These are phyloP conservation scores for Pythium grandisporangium DNA, from an alignment of 352 stramenopile genomes.

Conservation along the genomic window DNA sequence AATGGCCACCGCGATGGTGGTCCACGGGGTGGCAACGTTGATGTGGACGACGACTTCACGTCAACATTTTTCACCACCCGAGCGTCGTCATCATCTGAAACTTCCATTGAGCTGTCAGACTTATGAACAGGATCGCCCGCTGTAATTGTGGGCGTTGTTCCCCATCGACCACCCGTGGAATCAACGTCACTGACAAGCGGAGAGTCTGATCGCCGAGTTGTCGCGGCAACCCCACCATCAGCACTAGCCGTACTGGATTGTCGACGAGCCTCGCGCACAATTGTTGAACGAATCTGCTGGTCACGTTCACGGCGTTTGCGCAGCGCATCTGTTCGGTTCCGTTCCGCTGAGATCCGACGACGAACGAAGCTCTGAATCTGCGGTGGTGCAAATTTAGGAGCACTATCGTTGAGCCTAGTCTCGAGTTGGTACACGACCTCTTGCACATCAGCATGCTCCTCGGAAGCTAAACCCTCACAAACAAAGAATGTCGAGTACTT, in stretches of 20 bases:
- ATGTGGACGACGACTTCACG: not conserved
- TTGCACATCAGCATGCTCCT: constrained; percentile 55
- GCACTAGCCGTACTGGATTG: constrained; percentile 6
- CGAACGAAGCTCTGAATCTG: constrained; percentile 82
- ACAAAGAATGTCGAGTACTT: constrained; percentile 78
- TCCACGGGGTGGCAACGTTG: not conserved
- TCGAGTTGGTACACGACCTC: constrained; percentile 62
- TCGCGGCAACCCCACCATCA: too few species aligned
- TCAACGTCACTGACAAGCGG: too few species aligned
- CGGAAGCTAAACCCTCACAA: constrained; percentile 24
- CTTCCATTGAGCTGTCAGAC: constrained; percentile 64
- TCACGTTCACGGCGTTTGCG: constrained; percentile 69
- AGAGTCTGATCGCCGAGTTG: too few species aligned
- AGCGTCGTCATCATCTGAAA: constrained; percentile 44
- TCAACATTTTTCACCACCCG: not conserved
- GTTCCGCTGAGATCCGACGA: constrained; percentile 65
- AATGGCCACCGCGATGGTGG: not conserved
- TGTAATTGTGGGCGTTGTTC: too few species aligned
- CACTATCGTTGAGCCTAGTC: constrained; percentile 27
- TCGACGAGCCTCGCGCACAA: constrained; percentile 35
- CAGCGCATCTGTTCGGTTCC: constrained; percentile 56
- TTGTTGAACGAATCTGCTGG: constrained; percentile 48
- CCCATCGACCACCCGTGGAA: too few species aligned
- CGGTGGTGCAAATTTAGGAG: constrained; percentile 43
- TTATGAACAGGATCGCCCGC: constrained; percentile 10